These are phyloP conservation scores for Cladosporium sp. DNA, from an alignment of 2,329 filamentous ascomycete species.

Conservation along the genomic window DNA sequence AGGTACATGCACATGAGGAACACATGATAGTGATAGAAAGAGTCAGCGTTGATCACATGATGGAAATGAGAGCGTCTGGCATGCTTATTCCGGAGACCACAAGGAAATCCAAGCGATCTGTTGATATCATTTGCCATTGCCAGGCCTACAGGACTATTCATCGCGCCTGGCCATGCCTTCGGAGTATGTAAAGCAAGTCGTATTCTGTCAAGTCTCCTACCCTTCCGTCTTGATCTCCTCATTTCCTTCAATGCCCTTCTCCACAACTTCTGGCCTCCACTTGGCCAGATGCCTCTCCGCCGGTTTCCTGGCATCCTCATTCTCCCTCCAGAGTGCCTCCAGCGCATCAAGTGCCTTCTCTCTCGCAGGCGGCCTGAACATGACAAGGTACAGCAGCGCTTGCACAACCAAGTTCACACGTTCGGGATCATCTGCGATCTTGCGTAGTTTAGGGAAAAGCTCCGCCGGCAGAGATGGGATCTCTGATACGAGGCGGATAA, in stretches of 20 bases:
- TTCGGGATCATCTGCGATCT: constrained; percentile 59
- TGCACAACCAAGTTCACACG: constrained; percentile 55
- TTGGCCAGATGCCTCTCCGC: constrained; percentile 51
- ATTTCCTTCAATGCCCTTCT: constrained; percentile 17
- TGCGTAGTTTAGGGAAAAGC: constrained; percentile 67
- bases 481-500: constrained; percentile 88
- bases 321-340: constrained; percentile 54
- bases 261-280: constrained; percentile 49
- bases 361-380: constrained; percentile 56
- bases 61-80: too few species aligned
- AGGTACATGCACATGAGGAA: too few species aligned
- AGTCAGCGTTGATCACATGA: too few species aligned
- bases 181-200: too few species aligned
- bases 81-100: too few species aligned
- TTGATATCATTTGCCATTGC: too few species aligned
- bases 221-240: constrained; percentile 19
- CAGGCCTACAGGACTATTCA: too few species aligned
- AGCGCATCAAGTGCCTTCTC: constrained; percentile 54
- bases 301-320: constrained; percentile 42
- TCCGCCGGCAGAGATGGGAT: constrained; percentile 71
- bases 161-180: too few species aligned
- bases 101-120: too few species aligned
- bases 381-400: constrained; percentile 54
- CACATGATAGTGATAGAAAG: too few species aligned
- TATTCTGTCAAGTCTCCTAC: background rate